Base-by-base conservation (phyloP, 1,284 basidiomycete genomes). In the Dichomitus squalens region DNA sequence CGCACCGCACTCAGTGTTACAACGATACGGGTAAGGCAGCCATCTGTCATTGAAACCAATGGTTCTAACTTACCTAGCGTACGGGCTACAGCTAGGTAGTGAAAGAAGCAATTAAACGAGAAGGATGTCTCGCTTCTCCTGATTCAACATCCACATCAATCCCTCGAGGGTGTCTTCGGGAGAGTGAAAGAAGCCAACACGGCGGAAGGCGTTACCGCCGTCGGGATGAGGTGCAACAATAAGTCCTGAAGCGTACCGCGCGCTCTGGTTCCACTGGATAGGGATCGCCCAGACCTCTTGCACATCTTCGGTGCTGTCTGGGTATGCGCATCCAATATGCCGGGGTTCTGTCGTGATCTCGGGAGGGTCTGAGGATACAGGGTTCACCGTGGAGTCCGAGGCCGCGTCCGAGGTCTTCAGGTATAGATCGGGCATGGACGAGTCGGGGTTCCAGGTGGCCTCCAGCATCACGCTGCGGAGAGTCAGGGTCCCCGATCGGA, bases 251-350 rank as follows among this genome's bases (percentile, higher is more conserved):
- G 51, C 51, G 35, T 59, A 54, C 29, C 55, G 53, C 18, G 51
- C 34, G 5, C 38, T 2, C 27, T 14, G 18, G 50, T 56, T 59
- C 58, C 58, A 59, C 40, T 52, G 21, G 48, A 58, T 20, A 5
- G 57, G 52, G 12, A 62, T 44, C 4, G 60, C 51, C 57, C 54
- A 62, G 4, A 59, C 35, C 35, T 59, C 56, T 43, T 53, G 21
- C 44, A 49, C 50, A 12, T 55, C 49, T 41, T 52, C 58, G 14
- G 34, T 29, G 23, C 46, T 34, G 29, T 59, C 58, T 16, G 58
- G 58, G 40, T 59, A 59, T 27, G 58, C 58, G 20, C 53, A 55
- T 1, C 58, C 58, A n/a, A 59, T 55, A 23, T 52, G 51, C 7
- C 29, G 25, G 3, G 58, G 25, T 25, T 52, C 50, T 7, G 18